These are phyloP conservation scores for Guyanaporus albipodus DNA, from an alignment of 768 basidiomycete species.

Conservation along the genomic window DNA sequence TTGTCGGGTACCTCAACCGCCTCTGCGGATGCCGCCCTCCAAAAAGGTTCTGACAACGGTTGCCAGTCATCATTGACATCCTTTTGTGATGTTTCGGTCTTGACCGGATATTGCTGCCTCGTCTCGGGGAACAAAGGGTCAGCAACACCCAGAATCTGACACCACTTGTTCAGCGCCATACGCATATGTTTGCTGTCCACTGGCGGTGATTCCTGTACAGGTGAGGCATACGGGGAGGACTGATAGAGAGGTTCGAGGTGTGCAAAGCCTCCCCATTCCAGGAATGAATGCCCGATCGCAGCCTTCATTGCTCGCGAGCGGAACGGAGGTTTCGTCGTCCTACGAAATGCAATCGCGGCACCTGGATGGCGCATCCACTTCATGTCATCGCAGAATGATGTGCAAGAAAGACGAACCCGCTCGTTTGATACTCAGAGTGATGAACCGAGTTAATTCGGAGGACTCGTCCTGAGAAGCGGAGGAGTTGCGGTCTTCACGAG, in stretches of 20 bases:
- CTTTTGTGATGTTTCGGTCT: constrained; percentile 2
- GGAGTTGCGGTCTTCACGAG: constrained; percentile 4
- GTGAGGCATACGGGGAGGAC: constrained; percentile 26
- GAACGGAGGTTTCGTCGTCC: constrained; percentile 20
- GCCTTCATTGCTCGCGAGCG: constrained; percentile 30
- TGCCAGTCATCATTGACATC: constrained; percentile 20
- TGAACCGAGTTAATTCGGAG: constrained; percentile 5
- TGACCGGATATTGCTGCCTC: constrained; percentile 4
- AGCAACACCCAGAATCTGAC: constrained; percentile 29
- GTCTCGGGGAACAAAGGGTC: constrained; percentile 33
- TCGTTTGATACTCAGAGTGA: constrained; percentile 19
- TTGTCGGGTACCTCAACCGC: constrained; percentile 4
- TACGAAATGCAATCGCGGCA: constrained; percentile 20
- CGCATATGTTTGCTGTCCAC: constrained; percentile 29
- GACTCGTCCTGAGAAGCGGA: constrained; percentile 5
- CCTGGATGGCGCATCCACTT: constrained; percentile 7
- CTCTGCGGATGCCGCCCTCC: not conserved
- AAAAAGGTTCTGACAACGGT: constrained; percentile 20
- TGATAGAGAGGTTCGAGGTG: constrained; percentile 28
- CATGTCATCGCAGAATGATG: not conserved
- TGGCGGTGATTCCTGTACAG: constrained; percentile 8
- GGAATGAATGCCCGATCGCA: constrained; percentile 28
- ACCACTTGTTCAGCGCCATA: constrained; percentile 32
- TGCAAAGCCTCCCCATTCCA: constrained; percentile 33
- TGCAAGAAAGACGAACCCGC: constrained; percentile 19